phyloP scores from a whole-genome alignment of 257 asterid species.

The Solanum corneliomulleri region DNA sequence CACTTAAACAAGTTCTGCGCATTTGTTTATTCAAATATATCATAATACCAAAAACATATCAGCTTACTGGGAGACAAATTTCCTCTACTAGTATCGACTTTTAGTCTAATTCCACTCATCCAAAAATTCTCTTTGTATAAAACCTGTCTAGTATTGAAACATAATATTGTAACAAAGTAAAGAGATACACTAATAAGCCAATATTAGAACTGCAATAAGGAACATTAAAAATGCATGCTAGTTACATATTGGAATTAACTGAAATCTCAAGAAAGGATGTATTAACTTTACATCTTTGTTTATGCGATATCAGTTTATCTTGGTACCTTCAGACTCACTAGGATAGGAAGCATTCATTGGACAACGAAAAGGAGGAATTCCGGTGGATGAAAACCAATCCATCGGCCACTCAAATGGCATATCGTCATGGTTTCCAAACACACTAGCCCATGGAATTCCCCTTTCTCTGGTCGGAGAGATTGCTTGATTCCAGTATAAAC shows the following conservation, averaged over 20 bases:
- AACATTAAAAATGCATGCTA: background rate
- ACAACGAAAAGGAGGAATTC: constrained; percentile 52
- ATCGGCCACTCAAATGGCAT: constrained; percentile 83
- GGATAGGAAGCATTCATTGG: constrained; percentile 21
- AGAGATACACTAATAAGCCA: background rate
- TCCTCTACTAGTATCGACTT: background rate
- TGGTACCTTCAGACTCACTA: constrained; percentile 8
- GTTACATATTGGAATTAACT: background rate
- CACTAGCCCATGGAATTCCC: constrained; percentile 64
- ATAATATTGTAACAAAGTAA: background rate
- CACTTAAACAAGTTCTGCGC: background rate
- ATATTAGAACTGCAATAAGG: background rate
- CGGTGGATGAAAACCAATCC: constrained; percentile 71
- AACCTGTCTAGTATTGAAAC: background rate
- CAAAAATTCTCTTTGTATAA: background rate
- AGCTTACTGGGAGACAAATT: background rate
- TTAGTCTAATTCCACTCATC: background rate
- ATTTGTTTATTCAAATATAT: background rate
- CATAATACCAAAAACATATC: background rate
- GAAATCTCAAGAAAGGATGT: background rate
- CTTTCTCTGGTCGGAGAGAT: constrained; percentile 57
- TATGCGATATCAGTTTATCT: background rate
- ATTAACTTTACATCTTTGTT: background rate
- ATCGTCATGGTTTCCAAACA: constrained; percentile 94
- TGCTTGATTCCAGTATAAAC: constrained; percentile 77